These are phyloP conservation scores for Taphrina wiesneri DNA, from an alignment of 1,139 yeast species.

Conservation along the genomic window DNA sequence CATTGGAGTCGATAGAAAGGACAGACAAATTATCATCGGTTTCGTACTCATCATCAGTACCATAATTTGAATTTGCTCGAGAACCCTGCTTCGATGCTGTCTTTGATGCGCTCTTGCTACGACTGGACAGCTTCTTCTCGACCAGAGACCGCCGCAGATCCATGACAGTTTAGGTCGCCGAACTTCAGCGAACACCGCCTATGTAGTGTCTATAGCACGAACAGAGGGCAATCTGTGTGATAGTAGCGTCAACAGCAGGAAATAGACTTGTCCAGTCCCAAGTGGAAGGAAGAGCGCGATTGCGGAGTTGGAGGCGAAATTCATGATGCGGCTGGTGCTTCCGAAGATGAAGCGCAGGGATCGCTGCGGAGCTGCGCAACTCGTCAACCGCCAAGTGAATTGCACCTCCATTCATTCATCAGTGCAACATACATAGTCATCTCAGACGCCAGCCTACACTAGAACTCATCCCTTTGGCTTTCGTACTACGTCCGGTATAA, in stretches of 20 bases:
- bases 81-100: conserved; percentile 17
- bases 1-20: conserved; percentile 33
- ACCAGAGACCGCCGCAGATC: conserved; percentile 29
- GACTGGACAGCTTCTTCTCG: conserved; percentile 22
- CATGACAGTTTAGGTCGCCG: conserved; percentile 7
- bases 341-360: background rate
- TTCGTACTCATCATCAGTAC: conserved; percentile 38
- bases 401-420: background rate
- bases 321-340: background rate
- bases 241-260: background rate
- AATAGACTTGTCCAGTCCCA: background rate
- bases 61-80: conserved; percentile 30
- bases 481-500: no score
- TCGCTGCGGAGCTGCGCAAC: background rate
- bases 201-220: no score
- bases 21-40: conserved; percentile 35
- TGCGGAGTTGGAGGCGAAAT: background rate
- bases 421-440: no score
- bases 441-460: no score
- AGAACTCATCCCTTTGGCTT: no score
- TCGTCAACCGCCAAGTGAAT: background rate
- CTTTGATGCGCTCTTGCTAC: conserved; percentile 52
- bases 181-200: no score
- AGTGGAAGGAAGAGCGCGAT: background rate
- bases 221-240: no score